Evolutionary conservation across 78 protist genomes (phyloP).

Genomic region (Capsaspora owczarzaki): DNA sequence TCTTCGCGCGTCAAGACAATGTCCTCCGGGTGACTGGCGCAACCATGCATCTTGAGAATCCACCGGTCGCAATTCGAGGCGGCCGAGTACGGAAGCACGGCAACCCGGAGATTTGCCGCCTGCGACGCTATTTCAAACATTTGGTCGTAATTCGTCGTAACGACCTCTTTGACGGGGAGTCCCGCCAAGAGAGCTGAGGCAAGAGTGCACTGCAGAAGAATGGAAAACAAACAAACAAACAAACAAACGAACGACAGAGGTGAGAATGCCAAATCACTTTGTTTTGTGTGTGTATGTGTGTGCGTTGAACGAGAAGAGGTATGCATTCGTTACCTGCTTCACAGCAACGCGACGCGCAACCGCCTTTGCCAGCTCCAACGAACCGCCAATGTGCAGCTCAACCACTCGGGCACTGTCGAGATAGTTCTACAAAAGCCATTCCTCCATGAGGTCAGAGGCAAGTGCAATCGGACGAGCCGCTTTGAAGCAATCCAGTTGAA

Average conservation of each 20-base stretch:
- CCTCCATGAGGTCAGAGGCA: no score
- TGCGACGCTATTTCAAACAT: constrained; percentile 50
- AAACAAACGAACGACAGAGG: no score
- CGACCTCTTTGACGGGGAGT: constrained; percentile 35
- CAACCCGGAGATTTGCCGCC: constrained; percentile 8
- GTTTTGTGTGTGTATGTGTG: no score
- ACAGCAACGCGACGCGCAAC: neutral
- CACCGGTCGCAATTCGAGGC: constrained; percentile 8
- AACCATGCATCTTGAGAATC: constrained; percentile 65
- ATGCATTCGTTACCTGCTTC: no score
- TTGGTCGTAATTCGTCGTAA: constrained; percentile 64
- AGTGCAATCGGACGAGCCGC: no score
- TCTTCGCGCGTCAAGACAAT: constrained; percentile 61
- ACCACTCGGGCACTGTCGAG: constrained; percentile 24
- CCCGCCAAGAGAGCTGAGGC: constrained; percentile 42
- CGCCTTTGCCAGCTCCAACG: neutral
- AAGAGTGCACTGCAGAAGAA: constrained; percentile 19
- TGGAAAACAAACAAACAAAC: no score
- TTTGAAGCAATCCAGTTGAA: no score
- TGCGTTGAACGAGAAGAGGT: no score
- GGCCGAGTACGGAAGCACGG: constrained; percentile 21
- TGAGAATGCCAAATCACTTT: no score
- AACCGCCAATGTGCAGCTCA: neutral
- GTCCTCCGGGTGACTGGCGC: constrained; percentile 43
- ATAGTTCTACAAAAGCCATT: no score